Base-by-base conservation (phyloP, 2,329 filamentous ascomycete species). In the Arthrobotrys conoides region DNA sequence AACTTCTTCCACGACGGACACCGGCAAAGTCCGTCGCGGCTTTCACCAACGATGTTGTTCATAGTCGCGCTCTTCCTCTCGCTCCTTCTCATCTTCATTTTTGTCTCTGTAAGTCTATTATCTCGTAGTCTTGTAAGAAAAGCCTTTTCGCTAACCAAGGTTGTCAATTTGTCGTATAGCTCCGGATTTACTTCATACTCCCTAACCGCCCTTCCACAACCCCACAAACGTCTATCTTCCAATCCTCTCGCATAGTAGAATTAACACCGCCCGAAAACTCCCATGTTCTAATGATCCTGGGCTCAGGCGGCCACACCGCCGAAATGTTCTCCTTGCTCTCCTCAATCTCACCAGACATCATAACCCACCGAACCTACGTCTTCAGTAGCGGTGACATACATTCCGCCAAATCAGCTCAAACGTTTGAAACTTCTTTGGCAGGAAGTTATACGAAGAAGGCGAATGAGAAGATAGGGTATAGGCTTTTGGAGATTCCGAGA, bases 241-340 rank as follows among this genome's bases (percentile, higher is more conserved):
- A 75, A 65, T 72, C 75, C n/a, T 18, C 44, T 8, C 75, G 75
- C n/a, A 69, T 78, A 72, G 64, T 72, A 20, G 75, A 79, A 61
- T 64, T 79, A 27, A 75, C 24, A 16, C 57, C 70, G 3, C 69
- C 65, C 1, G 36, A 22, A 0, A 75, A 61, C n/a, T 75, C 69
- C 4, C 90, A 94, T 84, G 86, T 94, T 68, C 87, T 97, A 36
- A 89, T 97, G 80, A 91, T 98, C 27, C 91, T 98, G 24, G 96
- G 96, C 66, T 96, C 93, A 1, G 96, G 96, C 36, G 96, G 96
- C 0, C 96, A 99, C 85, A 97, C 96, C 0, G 91, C 93, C 59
- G 96, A 99, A 85, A 97, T 99, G 92, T 87, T 97, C 80, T 90
- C 91, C 82, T 92, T 97, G 86, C 89, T 99, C 81, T 86, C 87